Conservation (phyloP, 305 asterid species). For the Fraxinus dipetala region DNA sequence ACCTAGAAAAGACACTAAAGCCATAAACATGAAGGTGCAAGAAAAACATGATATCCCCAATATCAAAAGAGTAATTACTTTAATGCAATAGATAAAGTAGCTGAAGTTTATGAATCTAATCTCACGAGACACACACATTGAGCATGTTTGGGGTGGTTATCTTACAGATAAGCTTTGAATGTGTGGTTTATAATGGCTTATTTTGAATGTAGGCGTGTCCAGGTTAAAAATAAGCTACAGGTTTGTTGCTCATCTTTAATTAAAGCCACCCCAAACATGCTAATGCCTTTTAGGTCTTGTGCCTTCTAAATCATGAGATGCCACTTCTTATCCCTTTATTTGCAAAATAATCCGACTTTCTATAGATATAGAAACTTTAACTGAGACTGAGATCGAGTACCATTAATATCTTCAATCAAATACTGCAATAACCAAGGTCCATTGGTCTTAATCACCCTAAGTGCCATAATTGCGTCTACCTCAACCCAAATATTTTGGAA, state of each 20-base stretch:
- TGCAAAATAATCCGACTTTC: background rate
- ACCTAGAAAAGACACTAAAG: background rate
- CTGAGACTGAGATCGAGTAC: background rate
- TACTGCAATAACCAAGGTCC: background rate
- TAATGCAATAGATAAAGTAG: background rate
- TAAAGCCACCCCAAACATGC: background rate
- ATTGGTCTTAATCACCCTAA: background rate
- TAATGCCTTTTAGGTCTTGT: background rate
- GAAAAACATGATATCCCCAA: background rate
- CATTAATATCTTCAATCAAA: background rate
- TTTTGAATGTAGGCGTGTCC: background rate
- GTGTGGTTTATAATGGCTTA: background rate
- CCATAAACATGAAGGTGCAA: conserved; percentile 2
- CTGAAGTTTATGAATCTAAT: background rate
- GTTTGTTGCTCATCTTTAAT: background rate
- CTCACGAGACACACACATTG: background rate
- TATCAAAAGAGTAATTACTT: background rate
- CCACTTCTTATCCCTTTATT: background rate
- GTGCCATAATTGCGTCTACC: background rate
- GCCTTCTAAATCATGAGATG: background rate
- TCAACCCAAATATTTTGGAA: background rate
- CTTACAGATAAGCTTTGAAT: background rate
- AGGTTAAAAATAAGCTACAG: background rate
- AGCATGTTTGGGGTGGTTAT: background rate
- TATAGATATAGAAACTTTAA: background rate